Evolutionary conservation across 2,329 filamentous ascomycete genomes (phyloP), one percentile per base, ranked within the genome.

Genomic region (Capronia epimyces): DNA sequence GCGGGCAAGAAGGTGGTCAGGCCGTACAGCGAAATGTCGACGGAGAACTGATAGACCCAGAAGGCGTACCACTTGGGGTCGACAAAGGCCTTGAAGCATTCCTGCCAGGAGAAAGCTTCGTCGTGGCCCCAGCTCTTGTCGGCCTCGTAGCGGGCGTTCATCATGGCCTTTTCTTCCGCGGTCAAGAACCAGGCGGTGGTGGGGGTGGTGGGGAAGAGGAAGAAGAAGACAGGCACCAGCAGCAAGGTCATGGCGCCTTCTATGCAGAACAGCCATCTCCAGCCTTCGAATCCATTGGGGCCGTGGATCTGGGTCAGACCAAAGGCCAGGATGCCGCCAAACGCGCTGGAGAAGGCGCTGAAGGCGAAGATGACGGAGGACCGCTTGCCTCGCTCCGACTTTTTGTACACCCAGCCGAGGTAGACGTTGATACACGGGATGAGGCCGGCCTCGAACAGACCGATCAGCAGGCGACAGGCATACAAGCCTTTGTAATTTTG

Each of bases 211-310:
- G 69, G 65, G n/a, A 76, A 69, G 3, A 66, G 60, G 51, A 71
- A 72, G 37, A 68, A 73, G 12, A 71, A 67, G 2, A 67, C 29
- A 3, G 67, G 34, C 1, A 70, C 71, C 1, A 75, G 64, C 3
- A 70, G 22, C 3, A 72, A 63, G 0, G 74, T 75, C 1, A 71
- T 57, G 0, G 75, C 57, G 1, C 74, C 74, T 55, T 77, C 74
- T 9, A 76, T 1, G 83, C 82, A 1, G 74, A 79, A 57, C 84
- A 73, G 50, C 74, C 74, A 75, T 10, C 40, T 32, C 74, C 74
- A 76, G 34, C 72, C 73, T 8, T 64, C 66, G 41, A 68, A 70
- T 5, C 69, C 69, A 5, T 66, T 70, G 3, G 73, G 64, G 1
- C 75, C 75, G 43, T 74, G 69, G 70, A 78, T 75, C 62, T 72